A percentile compares a stretch with the other conserved stretches of the same genome.
phyloP scores from a whole-genome alignment of 2,329 filamentous ascomycete genomes.

The Falciphora oryzae region DNA sequence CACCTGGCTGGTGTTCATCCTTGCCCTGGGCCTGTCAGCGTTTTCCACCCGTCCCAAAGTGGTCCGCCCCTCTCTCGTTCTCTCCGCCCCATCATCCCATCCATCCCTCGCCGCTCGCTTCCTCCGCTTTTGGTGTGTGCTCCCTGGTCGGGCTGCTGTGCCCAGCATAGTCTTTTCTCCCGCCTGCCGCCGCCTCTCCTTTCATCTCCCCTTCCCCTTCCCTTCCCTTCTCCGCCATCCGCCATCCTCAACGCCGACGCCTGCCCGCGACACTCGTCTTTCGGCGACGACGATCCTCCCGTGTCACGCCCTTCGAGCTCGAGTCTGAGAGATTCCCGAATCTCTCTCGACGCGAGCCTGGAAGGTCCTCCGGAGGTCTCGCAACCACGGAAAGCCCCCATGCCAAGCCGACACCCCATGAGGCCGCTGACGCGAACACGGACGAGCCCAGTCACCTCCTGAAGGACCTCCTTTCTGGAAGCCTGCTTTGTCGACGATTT shows the following conservation, averaged over 20 bases:
- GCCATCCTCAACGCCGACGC: constrained; percentile 1
- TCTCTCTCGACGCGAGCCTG: constrained; percentile 13
- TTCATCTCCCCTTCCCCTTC: constrained; percentile 2
- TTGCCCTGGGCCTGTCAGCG: constrained; percentile 7
- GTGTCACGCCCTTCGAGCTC: constrained; percentile 21
- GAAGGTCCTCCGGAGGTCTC: constrained; percentile 23
- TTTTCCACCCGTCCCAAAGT: constrained; percentile 10
- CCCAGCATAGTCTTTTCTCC: constrained; percentile 7
- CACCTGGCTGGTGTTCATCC: constrained; percentile 2
- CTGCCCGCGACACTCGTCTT: constrained; percentile 18
- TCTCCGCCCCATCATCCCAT: constrained; percentile 9
- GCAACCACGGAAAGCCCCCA: constrained; percentile 10
- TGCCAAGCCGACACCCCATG: constrained; percentile 9
- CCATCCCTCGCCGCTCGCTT: constrained; percentile 9
- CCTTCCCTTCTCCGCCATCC: neutral
- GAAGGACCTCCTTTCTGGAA: constrained; percentile 19
- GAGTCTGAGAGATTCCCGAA: constrained; percentile 13
- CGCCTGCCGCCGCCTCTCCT: constrained; percentile 1
- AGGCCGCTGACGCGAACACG: constrained; percentile 15
- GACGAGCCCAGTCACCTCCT: constrained; percentile 13
- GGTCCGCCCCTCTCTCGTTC: constrained; percentile 1
- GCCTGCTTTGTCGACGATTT: constrained; percentile 31
- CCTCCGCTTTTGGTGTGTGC: neutral
- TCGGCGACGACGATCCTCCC: constrained; percentile 18
- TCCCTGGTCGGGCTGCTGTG: constrained; percentile 6